These are phyloP conservation scores for Ustilago shanxiensis DNA, from an alignment of 1,284 basidiomycete genomes.

Conservation along the genomic window DNA sequence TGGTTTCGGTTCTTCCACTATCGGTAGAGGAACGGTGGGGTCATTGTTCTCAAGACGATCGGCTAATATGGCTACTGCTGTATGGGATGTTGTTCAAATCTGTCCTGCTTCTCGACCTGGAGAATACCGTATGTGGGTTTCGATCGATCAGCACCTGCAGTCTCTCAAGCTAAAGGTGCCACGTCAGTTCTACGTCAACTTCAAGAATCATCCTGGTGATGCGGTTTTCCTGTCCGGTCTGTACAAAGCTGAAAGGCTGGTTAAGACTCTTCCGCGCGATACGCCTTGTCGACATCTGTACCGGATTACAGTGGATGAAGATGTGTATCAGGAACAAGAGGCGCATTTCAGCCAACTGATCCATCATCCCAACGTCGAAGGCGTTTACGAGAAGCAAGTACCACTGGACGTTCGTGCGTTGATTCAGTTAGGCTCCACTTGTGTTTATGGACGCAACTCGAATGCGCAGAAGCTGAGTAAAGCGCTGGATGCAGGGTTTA, in stretches of 20 bases:
- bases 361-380: constrained; percentile 94
- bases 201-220: constrained; percentile 78
- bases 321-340: constrained; percentile 84
- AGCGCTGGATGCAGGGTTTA: constrained; percentile 86
- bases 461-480: constrained; percentile 79
- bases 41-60: constrained; percentile 84
- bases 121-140: constrained; percentile 90
- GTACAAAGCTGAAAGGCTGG: constrained; percentile 82
- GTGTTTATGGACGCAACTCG: constrained; percentile 76
- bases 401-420: constrained; percentile 87
- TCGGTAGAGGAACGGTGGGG: constrained; percentile 63
- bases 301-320: constrained; percentile 86
- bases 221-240: constrained; percentile 75
- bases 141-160: constrained; percentile 83
- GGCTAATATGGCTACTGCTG: constrained; percentile 76
- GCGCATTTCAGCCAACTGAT: constrained; percentile 91
- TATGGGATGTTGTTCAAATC: constrained; percentile 95
- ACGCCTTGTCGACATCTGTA: constrained; percentile 84
- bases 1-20: constrained; percentile 15
- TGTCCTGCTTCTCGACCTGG: constrained; percentile 82
- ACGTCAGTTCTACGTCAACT: constrained; percentile 91
- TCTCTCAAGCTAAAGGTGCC: constrained; percentile 86
- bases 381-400: constrained; percentile 93
- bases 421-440: constrained; percentile 86
- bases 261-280: constrained; percentile 84